Percentiles rank a stretch among this genome's conserved stretches.
phyloP scores from a whole-genome alignment of 176 grass and related monocot species.

The Elaeis guineensis region DNA sequence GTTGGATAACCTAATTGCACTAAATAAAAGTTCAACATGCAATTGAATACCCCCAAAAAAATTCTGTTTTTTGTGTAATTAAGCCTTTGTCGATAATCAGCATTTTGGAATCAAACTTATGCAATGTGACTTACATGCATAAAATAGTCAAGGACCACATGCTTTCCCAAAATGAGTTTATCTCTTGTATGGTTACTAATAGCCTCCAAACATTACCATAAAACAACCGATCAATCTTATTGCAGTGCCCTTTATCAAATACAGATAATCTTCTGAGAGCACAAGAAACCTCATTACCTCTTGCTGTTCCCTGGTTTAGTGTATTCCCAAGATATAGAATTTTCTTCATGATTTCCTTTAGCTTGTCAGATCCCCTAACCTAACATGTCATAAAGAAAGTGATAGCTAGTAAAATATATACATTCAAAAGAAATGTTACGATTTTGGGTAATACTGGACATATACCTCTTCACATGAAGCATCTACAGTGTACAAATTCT shows the following conservation, averaged over 20 bases:
- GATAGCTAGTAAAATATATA: slow-evolving; percentile 18
- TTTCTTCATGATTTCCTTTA: slow-evolving; percentile 95
- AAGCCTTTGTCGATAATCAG: too few species aligned
- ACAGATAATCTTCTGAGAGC: not conserved
- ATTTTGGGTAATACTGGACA: slow-evolving; percentile 20
- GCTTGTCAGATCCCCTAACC: slow-evolving; percentile 81
- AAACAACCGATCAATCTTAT: too few species aligned
- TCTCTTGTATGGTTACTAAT: too few species aligned
- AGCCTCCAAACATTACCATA: too few species aligned
- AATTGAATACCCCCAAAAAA: too few species aligned
- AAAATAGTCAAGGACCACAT: too few species aligned
- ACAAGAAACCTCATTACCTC: slow-evolving; percentile 43
- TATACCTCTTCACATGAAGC: slow-evolving; percentile 85
- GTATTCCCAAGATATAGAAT: slow-evolving; percentile 87
- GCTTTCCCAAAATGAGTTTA: too few species aligned
- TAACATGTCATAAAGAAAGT: slow-evolving; percentile 28
- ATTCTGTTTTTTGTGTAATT: too few species aligned
- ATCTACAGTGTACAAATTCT: slow-evolving; percentile 59
- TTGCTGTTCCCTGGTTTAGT: slow-evolving; percentile 87
- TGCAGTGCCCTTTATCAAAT: not conserved
- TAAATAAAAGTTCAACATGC: too few species aligned
- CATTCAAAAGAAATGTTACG: slow-evolving; percentile 10
- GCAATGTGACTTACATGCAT: too few species aligned
- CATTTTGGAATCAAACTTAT: too few species aligned
- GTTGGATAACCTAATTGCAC: too few species aligned